A percentile compares a stretch with the other conserved stretches of the same genome.
phyloP scores from a whole-genome alignment of 1,284 basidiomycete genomes.

The Neonothopanus nambi region DNA sequence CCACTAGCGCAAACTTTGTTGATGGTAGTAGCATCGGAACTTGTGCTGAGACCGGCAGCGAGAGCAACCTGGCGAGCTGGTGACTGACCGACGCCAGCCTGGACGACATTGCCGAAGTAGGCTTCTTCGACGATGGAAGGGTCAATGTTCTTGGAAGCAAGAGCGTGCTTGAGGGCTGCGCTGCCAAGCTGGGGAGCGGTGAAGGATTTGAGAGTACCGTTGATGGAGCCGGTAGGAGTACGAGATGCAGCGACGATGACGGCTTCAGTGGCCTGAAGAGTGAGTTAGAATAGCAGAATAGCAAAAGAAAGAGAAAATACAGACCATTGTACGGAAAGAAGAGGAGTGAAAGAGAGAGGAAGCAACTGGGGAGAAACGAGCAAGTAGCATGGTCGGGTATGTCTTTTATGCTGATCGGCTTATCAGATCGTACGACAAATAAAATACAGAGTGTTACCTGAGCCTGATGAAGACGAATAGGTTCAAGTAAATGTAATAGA shows the following conservation, averaged over 20 bases:
- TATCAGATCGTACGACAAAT: constrained; percentile 29
- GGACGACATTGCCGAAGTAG: constrained; percentile 96
- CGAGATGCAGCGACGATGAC: constrained; percentile 95
- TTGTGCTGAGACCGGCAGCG: constrained; percentile 76
- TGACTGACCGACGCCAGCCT: constrained; percentile 94
- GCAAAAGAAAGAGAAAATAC: constrained; percentile 17
- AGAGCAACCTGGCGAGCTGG: constrained; percentile 96
- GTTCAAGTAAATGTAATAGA: neutral
- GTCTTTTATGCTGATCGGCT: constrained; percentile 20
- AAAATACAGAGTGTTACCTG: constrained; percentile 3
- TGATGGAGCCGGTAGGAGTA: constrained; percentile 93
- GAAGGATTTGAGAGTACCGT: constrained; percentile 86
- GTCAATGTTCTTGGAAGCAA: constrained; percentile 79
- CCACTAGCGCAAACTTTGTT: constrained; percentile 99
- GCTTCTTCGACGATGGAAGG: constrained; percentile 89
- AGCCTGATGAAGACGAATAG: constrained; percentile 2
- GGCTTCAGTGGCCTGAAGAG: constrained; percentile 67
- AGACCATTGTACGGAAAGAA: constrained; percentile 45
- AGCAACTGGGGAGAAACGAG: constrained; percentile 34
- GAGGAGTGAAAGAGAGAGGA: constrained; percentile 29
- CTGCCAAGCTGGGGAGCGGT: constrained; percentile 91
- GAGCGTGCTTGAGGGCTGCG: constrained; percentile 87
- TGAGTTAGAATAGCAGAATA: constrained; percentile 24
- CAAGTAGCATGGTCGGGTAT: constrained; percentile 39
- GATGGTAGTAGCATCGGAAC: constrained; percentile 96